These are phyloP conservation scores for Spirogloea muscicola DNA, from an alignment of 139 green algal genomes.

Conservation along the genomic window DNA sequence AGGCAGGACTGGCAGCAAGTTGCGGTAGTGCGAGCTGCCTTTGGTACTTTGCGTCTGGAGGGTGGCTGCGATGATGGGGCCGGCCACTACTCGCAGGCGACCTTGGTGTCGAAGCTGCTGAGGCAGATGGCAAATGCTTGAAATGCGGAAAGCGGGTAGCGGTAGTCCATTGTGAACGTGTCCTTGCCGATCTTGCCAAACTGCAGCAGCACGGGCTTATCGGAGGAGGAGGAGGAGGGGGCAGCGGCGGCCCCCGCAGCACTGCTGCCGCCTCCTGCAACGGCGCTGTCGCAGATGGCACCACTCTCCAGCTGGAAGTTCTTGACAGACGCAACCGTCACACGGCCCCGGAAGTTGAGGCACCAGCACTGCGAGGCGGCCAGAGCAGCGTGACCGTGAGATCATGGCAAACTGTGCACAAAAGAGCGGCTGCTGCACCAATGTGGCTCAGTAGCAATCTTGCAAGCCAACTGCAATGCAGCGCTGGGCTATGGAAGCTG, in stretches of 20 bases:
- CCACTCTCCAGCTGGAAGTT: slow-evolving; percentile 89
- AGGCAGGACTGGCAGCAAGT: no score
- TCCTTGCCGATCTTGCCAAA: slow-evolving; percentile 89
- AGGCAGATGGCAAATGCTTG: slow-evolving; percentile 92
- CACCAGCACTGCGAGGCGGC: slow-evolving; percentile 72
- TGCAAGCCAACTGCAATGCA: no score
- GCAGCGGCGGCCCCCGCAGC: no score
- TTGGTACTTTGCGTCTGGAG: no score
- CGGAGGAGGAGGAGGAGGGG: not conserved
- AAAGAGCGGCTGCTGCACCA: no score
- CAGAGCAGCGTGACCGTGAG: not conserved
- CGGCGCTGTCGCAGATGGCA: not conserved
- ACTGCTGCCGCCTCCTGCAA: slow-evolving; percentile 50
- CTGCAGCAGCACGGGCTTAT: slow-evolving; percentile 76
- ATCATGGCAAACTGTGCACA: no score
- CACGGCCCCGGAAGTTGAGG: slow-evolving; percentile 97
- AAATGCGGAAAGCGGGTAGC: slow-evolving; percentile 52
- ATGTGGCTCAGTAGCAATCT: no score
- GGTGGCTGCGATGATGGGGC: no score
- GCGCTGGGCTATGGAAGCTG: no score
- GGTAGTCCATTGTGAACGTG: slow-evolving; percentile 94
- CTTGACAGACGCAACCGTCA: slow-evolving; percentile 96
- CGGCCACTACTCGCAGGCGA: slow-evolving; percentile 68
- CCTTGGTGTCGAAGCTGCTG: slow-evolving; percentile 89
- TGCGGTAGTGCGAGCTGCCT: no score